A percentile compares a stretch with the other conserved stretches of the same genome.
Evolutionary conservation across 176 grass and related monocot species (phyloP).

Genomic region (Lolium multiflorum): DNA sequence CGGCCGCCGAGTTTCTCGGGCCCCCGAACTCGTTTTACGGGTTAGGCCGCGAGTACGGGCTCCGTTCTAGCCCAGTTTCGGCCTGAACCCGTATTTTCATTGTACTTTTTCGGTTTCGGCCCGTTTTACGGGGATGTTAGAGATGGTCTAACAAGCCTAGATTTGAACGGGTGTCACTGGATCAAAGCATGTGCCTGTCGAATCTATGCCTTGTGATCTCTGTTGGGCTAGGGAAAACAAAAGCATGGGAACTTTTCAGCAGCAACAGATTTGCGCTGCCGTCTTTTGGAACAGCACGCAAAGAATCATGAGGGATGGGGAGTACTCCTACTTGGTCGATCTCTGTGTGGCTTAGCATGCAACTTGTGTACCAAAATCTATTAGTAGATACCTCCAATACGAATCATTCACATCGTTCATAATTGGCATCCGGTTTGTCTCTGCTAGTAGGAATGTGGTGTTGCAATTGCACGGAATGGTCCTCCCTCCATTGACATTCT

Average conservation of each 20-base stretch:
- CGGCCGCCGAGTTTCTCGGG: no score
- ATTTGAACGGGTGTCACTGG: neutral
- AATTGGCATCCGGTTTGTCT: neutral
- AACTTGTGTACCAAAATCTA: neutral
- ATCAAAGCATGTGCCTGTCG: conserved; percentile 13
- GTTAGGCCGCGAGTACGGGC: no score
- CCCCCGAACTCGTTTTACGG: no score
- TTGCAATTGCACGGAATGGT: neutral
- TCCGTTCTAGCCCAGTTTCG: no score
- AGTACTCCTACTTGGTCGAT: conserved; percentile 2
- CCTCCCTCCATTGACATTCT: conserved; percentile 31
- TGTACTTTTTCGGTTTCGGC: no score
- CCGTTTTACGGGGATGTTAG: no score
- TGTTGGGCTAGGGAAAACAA: neutral
- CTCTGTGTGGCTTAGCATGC: conserved; percentile 7
- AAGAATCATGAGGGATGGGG: conserved; percentile 38
- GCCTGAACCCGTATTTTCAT: no score
- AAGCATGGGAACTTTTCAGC: conserved; percentile 16
- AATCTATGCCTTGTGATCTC: conserved; percentile 51
- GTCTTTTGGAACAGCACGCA: conserved; percentile 42
- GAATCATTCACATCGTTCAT: conserved; percentile 2
- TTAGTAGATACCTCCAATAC: neutral
- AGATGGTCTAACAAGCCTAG: no score
- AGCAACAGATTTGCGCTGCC: conserved; percentile 28
- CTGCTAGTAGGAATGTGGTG: neutral